Evolutionary conservation across 176 grass and related monocot species (phyloP), one percentile per base, ranked within the genome.

Genomic region (Raddia distichophylla): DNA sequence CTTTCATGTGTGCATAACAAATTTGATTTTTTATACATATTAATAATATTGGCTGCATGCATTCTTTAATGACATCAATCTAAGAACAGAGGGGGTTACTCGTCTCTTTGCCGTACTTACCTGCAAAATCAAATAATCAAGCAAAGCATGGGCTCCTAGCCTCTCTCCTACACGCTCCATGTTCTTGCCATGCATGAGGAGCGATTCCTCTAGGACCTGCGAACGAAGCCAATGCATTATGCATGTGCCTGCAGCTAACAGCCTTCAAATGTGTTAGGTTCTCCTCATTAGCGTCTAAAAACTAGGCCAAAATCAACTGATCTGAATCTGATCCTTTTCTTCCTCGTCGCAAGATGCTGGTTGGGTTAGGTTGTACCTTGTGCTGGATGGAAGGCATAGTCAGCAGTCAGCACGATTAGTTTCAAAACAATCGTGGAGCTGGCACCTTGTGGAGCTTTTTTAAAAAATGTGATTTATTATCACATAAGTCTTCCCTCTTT

Each of bases 171-270:
- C 3, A 8, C 34, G 68, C 34, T 65, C 58, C 19, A 22, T 84
- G 71, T 58, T 58, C 44, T 49, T 64, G 76, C 22, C 48, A 75
- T 89, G 53, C 59, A 44, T 51, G 32, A 62, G 61, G 37, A 62
- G 55, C 84, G 63, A 34, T 85, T 81, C 18, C 22, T 85, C 71
- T 70, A 53, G 54, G 51, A 69, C 55, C 63, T 69, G 71, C 46
- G 73, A 79, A 69, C 47, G 73, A 79, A 69, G 62, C 62, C 76
- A 75, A 84, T 61, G 27, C 27, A 27, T 27, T 27, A 27, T 89
- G 62, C 16, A 16, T 76, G 13, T 76, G 13, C 56, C 62, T 56
- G 20, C 59, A 58, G 69, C 70, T 85, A 67, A 57, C 47, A 48
- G 37, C 49, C 67, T 77, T 64, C 57, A 64, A 37, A 70, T 80